Evolutionary conservation across 2,329 filamentous ascomycete genomes (phyloP).

Genomic region (Amylocarpus encephaloides): DNA sequence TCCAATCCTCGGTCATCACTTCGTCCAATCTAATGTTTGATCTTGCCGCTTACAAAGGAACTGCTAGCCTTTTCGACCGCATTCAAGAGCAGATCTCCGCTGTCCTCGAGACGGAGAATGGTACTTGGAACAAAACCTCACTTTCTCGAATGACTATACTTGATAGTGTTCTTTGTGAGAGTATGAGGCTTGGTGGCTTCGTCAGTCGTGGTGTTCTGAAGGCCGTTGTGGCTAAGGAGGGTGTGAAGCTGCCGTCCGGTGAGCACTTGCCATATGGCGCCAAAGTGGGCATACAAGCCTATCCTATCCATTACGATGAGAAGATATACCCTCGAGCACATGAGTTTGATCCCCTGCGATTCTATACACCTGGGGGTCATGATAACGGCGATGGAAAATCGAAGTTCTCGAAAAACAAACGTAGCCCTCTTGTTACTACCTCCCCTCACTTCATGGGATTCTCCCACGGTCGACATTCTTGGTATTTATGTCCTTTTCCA

Average conservation of each 20-base stretch:
- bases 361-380: conserved; percentile 1
- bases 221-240: conserved; percentile 33
- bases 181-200: conserved; percentile 34
- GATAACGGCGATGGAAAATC: not conserved
- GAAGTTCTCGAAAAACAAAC: conserved; percentile 12
- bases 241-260: conserved; percentile 31
- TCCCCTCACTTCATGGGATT: conserved; percentile 25
- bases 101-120: conserved; percentile 26
- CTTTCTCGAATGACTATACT: conserved; percentile 34
- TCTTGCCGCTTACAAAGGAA: conserved; percentile 32
- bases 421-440: conserved; percentile 23
- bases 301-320: conserved; percentile 20
- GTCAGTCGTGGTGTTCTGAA: conserved; percentile 25
- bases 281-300: conserved; percentile 30
- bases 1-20: conserved; percentile 36
- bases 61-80: conserved; percentile 34
- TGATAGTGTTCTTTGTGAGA: conserved; percentile 40
- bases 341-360: conserved; percentile 19
- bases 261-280: conserved; percentile 33
- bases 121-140: conserved; percentile 36
- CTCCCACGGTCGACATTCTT: conserved; percentile 29
- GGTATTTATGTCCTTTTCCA: conserved; percentile 22
- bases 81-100: conserved; percentile 35
- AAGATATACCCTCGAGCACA: conserved; percentile 13
- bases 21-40: conserved; percentile 37